Conservation (phyloP, 2,329 filamentous ascomycete genomes). For the Talaromyces sp. region DNA sequence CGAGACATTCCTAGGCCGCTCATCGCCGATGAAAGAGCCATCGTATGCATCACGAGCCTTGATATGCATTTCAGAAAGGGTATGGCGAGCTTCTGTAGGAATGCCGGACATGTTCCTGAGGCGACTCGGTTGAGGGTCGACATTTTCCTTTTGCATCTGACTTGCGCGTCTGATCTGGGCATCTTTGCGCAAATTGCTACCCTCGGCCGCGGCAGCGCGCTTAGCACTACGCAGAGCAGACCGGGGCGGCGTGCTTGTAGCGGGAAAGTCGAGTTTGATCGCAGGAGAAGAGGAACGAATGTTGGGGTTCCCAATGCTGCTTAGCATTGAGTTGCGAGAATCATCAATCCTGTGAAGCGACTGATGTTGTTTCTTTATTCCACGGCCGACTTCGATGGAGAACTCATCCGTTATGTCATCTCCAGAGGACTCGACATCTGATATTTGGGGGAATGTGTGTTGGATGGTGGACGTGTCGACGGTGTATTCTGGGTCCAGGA, state of each 20-base stretch:
- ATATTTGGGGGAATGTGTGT: constrained; percentile 46
- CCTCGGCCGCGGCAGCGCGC: constrained; percentile 22
- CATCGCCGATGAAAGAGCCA: constrained; percentile 48
- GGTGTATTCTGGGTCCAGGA: constrained; percentile 37
- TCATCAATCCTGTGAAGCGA: constrained; percentile 37
- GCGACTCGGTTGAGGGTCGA: constrained; percentile 33
- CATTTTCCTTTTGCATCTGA: constrained; percentile 38
- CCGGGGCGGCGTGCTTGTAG: constrained; percentile 31
- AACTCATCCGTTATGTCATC: constrained; percentile 42
- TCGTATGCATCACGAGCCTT: constrained; percentile 51
- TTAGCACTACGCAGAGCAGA: constrained; percentile 24
- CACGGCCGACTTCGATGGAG: constrained; percentile 57
- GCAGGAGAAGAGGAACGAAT: constrained; percentile 37
- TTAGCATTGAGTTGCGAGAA: constrained; percentile 48
- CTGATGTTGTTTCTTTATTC: constrained; percentile 32
- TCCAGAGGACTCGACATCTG: constrained; percentile 36
- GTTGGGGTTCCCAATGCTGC: constrained; percentile 40
- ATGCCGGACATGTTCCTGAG: constrained; percentile 17
- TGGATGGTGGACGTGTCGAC: constrained; percentile 45
- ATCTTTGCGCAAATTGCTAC: constrained; percentile 36
- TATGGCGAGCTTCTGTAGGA: constrained; percentile 39
- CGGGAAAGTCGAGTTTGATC: constrained; percentile 34
- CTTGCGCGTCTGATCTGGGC: constrained; percentile 37
- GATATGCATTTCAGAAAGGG: constrained; percentile 54
- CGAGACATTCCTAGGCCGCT: constrained; percentile 42